Evolutionary conservation across 2,329 filamentous ascomycete genomes (phyloP).

Genomic region (Neonectria ditissima): DNA sequence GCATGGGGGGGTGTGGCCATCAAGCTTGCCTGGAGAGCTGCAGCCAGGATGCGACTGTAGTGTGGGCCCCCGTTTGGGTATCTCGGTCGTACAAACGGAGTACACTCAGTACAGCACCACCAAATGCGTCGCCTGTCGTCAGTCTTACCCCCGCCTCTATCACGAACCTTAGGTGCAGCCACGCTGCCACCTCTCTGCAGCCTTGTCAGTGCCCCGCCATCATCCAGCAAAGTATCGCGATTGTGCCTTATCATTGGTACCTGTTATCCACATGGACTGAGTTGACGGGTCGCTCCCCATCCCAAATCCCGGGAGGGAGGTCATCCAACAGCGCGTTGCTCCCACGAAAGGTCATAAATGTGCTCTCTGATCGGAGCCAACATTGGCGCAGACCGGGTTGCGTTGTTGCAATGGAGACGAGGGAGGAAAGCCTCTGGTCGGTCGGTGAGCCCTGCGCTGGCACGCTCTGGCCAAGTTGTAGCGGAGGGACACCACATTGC

Average conservation of each 20-base stretch:
- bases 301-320: slow-evolving; percentile 13
- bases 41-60: slow-evolving; percentile 35
- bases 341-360: slow-evolving; percentile 6
- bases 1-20: slow-evolving; percentile 34
- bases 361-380: slow-evolving; percentile 13
- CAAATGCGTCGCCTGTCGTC: slow-evolving; percentile 34
- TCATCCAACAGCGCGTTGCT: neutral
- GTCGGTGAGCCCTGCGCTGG: slow-evolving; percentile 18
- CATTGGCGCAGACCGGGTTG: slow-evolving; percentile 5
- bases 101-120: no score
- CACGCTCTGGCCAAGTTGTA: slow-evolving; percentile 17
- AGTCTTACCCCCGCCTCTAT: slow-evolving; percentile 40
- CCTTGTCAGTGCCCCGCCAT: slow-evolving; percentile 39
- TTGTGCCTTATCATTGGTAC: slow-evolving; percentile 2
- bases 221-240: slow-evolving; percentile 15
- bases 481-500: slow-evolving; percentile 8
- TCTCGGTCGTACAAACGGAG: slow-evolving; percentile 45
- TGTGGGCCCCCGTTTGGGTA: slow-evolving; percentile 38
- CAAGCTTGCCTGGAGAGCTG: slow-evolving; percentile 26
- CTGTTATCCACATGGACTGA: slow-evolving; percentile 27
- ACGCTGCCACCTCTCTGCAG: slow-evolving; percentile 35
- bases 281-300: slow-evolving; percentile 20
- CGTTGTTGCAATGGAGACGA: slow-evolving; percentile 9
- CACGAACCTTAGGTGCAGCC: slow-evolving; percentile 37
- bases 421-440: slow-evolving; percentile 1